A percentile compares a stretch with the other conserved stretches of the same genome.
These are phyloP conservation scores for Trichoderma lentiforme DNA, from an alignment of 2,329 filamentous ascomycete genomes.

Conservation along the genomic window DNA sequence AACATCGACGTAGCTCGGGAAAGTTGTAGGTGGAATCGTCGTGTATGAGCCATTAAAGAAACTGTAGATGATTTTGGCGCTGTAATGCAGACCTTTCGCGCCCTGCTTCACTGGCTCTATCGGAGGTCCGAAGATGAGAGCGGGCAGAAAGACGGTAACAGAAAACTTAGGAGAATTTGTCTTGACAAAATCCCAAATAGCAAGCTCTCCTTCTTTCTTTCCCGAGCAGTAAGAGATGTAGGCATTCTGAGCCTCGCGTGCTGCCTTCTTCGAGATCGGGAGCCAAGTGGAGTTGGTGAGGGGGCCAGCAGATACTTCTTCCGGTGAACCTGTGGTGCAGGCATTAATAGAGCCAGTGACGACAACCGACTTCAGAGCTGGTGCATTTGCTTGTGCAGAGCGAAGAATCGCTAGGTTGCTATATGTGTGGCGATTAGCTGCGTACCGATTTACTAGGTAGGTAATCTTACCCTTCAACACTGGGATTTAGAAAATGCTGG, in stretches of 20 bases:
- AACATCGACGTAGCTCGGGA: not conserved
- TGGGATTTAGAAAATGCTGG: not conserved
- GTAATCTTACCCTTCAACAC: not conserved
- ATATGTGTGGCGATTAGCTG: not conserved
- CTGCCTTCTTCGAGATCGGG: not conserved
- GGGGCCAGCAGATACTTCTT: not conserved
- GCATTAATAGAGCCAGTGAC: not conserved
- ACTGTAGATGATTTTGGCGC: not conserved
- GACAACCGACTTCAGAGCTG: not conserved
- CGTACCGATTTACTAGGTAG: not conserved
- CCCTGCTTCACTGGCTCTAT: not conserved
- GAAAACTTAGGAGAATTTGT: not conserved
- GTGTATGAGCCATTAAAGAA: not conserved
- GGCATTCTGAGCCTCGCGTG: not conserved
- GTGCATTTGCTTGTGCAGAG: not conserved
- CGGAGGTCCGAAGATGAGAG: not conserved
- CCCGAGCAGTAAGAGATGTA: not conserved
- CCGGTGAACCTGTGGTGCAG: not conserved
- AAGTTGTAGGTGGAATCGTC: not conserved
- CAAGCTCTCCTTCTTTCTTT: not conserved
- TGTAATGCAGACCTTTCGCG: not conserved
- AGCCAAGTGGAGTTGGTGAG: not conserved
- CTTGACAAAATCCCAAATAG: not conserved
- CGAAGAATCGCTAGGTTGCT: not conserved
- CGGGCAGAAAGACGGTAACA: not conserved